phyloP scores from a whole-genome alignment of 2,329 filamentous ascomycete species.

The Bipolaris victoriae region DNA sequence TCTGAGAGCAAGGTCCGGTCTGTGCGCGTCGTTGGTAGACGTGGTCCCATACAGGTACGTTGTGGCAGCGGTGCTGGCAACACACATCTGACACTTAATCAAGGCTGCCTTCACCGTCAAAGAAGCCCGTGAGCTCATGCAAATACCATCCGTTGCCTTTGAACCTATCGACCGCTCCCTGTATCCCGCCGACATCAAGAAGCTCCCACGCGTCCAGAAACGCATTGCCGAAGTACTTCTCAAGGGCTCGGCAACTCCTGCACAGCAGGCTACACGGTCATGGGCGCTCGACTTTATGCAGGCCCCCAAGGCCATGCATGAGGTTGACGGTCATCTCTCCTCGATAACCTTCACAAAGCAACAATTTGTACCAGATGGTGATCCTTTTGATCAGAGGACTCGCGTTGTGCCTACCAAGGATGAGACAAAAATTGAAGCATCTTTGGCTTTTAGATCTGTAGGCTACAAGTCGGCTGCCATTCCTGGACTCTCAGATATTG shows the following conservation, averaged over 20 bases:
- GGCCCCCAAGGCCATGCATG: constrained; percentile 73
- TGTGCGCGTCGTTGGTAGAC: constrained; percentile 85
- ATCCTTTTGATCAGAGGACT: constrained; percentile 61
- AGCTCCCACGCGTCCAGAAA: constrained; percentile 75
- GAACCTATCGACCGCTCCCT: constrained; percentile 69
- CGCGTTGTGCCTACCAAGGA: constrained; percentile 51
- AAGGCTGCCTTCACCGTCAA: constrained; percentile 95
- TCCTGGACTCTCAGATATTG: constrained; percentile 73
- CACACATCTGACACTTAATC: background rate
- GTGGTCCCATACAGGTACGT: constrained; percentile 83
- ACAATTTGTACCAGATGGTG: constrained; percentile 43
- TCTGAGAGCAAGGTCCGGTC: constrained; percentile 74
- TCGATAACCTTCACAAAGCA: constrained; percentile 70
- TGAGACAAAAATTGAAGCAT: constrained; percentile 65
- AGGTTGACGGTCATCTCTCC: constrained; percentile 60
- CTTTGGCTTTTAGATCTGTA: constrained; percentile 88
- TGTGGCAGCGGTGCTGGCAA: background rate
- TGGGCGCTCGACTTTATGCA: constrained; percentile 89
- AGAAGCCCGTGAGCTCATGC: constrained; percentile 86
- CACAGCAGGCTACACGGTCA: constrained; percentile 62
- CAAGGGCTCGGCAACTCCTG: constrained; percentile 69
- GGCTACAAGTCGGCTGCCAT: constrained; percentile 87
- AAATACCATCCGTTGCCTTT: constrained; percentile 74
- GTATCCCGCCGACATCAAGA: constrained; percentile 69
- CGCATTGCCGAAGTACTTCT: constrained; percentile 80